These are phyloP conservation scores for Aphanocladium album DNA, from an alignment of 2,329 filamentous ascomycete genomes.

Conservation along the genomic window DNA sequence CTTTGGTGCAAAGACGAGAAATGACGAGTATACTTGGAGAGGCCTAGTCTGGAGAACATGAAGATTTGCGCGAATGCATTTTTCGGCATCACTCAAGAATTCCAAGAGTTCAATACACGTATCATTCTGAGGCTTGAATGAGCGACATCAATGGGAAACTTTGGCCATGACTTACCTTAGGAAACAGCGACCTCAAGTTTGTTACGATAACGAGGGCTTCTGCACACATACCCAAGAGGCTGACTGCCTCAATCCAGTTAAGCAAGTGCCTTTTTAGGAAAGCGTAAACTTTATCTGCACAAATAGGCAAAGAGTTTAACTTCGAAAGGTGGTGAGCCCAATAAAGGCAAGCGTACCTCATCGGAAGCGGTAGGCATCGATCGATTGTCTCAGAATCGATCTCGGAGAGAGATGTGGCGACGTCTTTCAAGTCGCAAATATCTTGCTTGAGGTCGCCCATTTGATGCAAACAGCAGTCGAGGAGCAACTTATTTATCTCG, in stretches of 20 bases:
- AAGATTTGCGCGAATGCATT: background rate
- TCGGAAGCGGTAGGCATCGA: constrained; percentile 21
- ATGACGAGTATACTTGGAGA: background rate
- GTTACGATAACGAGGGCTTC: constrained; percentile 4
- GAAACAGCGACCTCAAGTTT: background rate
- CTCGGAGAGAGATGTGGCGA: constrained; percentile 21
- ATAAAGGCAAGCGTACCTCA: constrained; percentile 37
- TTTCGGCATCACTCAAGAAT: background rate
- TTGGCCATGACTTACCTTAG: background rate
- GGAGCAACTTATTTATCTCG: constrained; percentile 22
- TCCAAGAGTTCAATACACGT: too few relatives aligned
- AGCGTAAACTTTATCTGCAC: constrained; percentile 23
- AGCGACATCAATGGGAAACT: background rate
- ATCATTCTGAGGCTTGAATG: background rate
- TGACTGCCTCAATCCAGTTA: constrained; percentile 37
- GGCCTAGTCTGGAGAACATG: background rate
- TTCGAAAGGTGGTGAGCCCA: constrained; percentile 32
- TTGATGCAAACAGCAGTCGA: constrained; percentile 29
- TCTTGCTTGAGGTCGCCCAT: constrained; percentile 30
- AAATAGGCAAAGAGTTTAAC: constrained; percentile 17
- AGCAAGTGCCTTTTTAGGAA: constrained; percentile 36
- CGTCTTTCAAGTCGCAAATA: constrained; percentile 29
- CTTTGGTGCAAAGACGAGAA: background rate
- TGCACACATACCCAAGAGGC: constrained; percentile 23
- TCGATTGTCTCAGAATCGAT: constrained; percentile 21